Evolutionary conservation across 1,284 basidiomycete species (phyloP).

Genomic region (Puccinia sorghi): DNA sequence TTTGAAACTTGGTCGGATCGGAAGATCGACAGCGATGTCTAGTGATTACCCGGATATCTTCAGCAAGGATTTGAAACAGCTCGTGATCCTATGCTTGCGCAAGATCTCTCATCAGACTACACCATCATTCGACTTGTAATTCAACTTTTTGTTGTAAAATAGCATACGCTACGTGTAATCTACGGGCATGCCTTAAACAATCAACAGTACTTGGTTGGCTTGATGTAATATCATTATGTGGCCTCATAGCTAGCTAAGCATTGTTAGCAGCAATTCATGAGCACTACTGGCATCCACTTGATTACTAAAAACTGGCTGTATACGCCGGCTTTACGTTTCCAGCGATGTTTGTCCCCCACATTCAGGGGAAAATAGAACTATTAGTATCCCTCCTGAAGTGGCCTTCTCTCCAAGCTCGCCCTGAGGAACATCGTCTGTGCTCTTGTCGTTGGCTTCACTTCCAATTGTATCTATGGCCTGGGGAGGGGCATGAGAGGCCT

Average conservation of each 20-base stretch:
- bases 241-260: background rate
- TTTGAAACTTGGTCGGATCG: constrained; percentile 30
- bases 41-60: background rate
- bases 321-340: background rate
- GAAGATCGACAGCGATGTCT: background rate
- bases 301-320: background rate
- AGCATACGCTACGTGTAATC: background rate
- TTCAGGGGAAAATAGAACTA: too few relatives aligned
- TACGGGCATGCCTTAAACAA: background rate
- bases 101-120: constrained; percentile 13
- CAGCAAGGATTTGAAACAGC: constrained; percentile 18
- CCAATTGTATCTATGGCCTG: background rate
- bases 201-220: background rate
- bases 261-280: too few relatives aligned
- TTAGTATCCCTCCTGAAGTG: too few relatives aligned
- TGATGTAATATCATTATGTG: background rate
- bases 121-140: constrained; percentile 4
- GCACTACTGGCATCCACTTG: too few relatives aligned
- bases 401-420: background rate
- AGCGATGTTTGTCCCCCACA: background rate
- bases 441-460: too few relatives aligned
- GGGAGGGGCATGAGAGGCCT: background rate
- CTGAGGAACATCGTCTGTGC: background rate
- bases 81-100: constrained; percentile 15
- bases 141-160: background rate